These are phyloP conservation scores for Xylariomycetidae sp. DNA, from an alignment of 2,329 filamentous ascomycete species.

Conservation along the genomic window DNA sequence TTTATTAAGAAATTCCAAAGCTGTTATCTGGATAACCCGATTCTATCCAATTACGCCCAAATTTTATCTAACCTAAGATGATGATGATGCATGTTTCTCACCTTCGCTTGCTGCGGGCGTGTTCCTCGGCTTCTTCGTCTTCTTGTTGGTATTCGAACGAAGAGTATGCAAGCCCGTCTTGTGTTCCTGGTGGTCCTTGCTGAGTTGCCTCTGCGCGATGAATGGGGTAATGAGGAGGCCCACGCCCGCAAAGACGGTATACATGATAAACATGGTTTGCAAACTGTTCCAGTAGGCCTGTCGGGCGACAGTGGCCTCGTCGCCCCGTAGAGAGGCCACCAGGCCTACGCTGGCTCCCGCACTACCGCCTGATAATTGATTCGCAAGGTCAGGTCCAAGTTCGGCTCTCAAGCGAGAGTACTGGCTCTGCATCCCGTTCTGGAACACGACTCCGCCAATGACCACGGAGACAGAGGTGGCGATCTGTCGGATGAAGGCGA, in stretches of 20 bases:
- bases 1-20: too few species aligned
- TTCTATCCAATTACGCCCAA: too few species aligned
- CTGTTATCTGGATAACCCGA: too few species aligned
- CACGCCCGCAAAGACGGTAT: conserved; percentile 42
- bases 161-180: conserved; percentile 54
- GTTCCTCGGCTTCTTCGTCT: too few species aligned
- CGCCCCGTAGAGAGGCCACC: conserved; percentile 39
- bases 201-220: conserved; percentile 45
- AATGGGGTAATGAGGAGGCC: conserved; percentile 44
- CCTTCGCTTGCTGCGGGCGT: too few species aligned
- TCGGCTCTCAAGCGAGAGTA: conserved; percentile 40
- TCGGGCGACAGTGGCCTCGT: conserved; percentile 31
- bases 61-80: too few species aligned
- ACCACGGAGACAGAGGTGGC: conserved; percentile 66
- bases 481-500: conserved; percentile 64
- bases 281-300: conserved; percentile 46
- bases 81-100: too few species aligned
- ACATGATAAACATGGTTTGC: conserved; percentile 55
- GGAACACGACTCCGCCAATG: conserved; percentile 73
- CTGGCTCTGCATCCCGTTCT: conserved; percentile 65
- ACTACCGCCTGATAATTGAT: conserved; percentile 43
- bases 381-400: conserved; percentile 43
- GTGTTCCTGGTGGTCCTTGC: conserved; percentile 52
- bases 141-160: too few species aligned
- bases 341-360: conserved; percentile 48